Evolutionary conservation across 441 rosid genomes (phyloP).

Genomic region (Omphalea diandra): DNA sequence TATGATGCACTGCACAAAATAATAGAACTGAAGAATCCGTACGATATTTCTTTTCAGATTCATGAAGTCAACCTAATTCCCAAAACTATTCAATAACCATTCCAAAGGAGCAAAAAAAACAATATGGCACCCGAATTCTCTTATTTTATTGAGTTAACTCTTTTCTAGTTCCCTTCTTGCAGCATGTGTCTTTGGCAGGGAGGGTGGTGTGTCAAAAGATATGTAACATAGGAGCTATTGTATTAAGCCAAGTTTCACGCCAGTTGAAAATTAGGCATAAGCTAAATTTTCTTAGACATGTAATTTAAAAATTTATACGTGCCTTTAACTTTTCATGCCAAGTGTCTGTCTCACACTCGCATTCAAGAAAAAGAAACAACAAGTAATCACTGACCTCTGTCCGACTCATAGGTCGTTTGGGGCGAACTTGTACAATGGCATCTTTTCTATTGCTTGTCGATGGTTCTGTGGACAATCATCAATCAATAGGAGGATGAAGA

Average conservation of each 20-base stretch:
- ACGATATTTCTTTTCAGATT: background rate
- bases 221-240: background rate
- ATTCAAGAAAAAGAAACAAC: conserved; percentile 11
- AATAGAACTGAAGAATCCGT: conserved; percentile 10
- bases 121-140: background rate
- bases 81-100: background rate
- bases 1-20: background rate
- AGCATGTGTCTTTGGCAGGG: background rate
- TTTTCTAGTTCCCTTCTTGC: background rate
- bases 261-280: background rate
- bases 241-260: background rate
- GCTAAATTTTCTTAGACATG: background rate
- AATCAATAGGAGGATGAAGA: conserved; percentile 18
- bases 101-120: background rate
- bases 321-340: background rate
- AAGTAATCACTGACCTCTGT: conserved; percentile 61
- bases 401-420: conserved; percentile 89
- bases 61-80: background rate
- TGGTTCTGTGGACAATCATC: conserved; percentile 41
- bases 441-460: conserved; percentile 55
- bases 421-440: conserved; percentile 65
- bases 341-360: conserved; percentile 9
- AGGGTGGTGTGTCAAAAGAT: background rate
- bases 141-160: background rate
- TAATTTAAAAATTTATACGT: background rate